phyloP scores from a whole-genome alignment of 139 green algal genomes.

The Pseudopediastrum boryanum region DNA sequence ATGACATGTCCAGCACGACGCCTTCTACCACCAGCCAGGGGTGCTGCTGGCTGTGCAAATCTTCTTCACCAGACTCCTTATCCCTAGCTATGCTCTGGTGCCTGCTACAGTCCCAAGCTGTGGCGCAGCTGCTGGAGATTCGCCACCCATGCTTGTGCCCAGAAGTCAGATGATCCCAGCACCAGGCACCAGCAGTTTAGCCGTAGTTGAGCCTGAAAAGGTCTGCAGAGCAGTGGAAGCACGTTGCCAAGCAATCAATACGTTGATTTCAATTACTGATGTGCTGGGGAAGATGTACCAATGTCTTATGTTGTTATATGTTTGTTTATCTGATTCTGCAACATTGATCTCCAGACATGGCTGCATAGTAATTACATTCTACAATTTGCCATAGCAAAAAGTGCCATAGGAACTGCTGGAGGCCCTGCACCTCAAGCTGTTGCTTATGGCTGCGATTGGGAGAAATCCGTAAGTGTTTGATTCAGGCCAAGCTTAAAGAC shows the following conservation, averaged over 20 bases:
- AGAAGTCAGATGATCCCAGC: too few relatives aligned
- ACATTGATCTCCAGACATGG: not conserved
- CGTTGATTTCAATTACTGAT: not conserved
- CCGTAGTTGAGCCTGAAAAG: conserved; percentile 83
- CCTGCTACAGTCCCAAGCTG: too few relatives aligned
- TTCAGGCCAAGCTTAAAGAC: not conserved
- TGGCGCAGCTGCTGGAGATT: too few relatives aligned
- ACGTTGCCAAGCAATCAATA: not conserved
- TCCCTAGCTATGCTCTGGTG: too few relatives aligned
- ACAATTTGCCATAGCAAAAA: not conserved
- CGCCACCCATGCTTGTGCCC: too few relatives aligned
- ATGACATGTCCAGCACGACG: too few relatives aligned
- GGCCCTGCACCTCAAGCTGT: not conserved
- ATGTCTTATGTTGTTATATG: not conserved
- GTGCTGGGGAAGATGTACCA: not conserved
- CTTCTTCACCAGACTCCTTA: too few relatives aligned
- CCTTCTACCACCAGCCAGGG: too few relatives aligned
- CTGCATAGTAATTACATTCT: not conserved
- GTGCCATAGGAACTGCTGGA: not conserved
- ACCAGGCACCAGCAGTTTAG: too few relatives aligned
- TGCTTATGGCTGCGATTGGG: not conserved
- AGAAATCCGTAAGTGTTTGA: too few relatives aligned
- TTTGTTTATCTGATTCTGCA: not conserved
- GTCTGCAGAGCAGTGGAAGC: conserved; percentile 52
- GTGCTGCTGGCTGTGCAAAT: too few relatives aligned